Evolutionary conservation across 441 rosid species (phyloP).

Genomic region (Lepidium campestre): DNA sequence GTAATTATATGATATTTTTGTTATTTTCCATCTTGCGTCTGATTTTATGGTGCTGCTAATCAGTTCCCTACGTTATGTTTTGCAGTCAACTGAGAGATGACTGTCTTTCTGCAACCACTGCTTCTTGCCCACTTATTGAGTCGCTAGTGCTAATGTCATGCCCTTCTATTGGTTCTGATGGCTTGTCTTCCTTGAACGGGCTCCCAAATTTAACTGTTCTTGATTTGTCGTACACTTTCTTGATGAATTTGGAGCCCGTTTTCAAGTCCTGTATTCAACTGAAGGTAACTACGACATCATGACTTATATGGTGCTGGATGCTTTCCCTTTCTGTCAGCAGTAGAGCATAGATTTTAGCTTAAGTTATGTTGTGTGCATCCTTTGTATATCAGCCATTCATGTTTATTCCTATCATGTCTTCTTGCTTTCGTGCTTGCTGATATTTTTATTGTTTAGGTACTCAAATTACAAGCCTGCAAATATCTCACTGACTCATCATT

Average conservation of each 20-base stretch:
- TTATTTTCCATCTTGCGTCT: neutral
- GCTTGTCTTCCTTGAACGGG: constrained; percentile 60
- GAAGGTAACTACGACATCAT: constrained; percentile 41
- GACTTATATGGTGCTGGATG: neutral
- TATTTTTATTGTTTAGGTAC: constrained; percentile 43
- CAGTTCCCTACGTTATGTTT: constrained; percentile 1
- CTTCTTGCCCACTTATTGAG: constrained; percentile 76
- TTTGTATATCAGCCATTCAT: neutral
- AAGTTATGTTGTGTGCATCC: neutral
- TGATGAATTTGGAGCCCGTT: constrained; percentile 78
- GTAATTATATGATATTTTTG: constrained; percentile 24
- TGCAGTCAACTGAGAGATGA: constrained; percentile 85
- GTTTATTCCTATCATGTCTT: neutral
- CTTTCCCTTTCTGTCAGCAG: neutral
- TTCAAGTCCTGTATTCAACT: constrained; percentile 77
- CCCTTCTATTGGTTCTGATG: constrained; percentile 75
- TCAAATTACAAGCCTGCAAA: constrained; percentile 96
- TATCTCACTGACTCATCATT: constrained; percentile 75
- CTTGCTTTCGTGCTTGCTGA: neutral
- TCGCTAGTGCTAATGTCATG: constrained; percentile 92
- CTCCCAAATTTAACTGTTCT: constrained; percentile 62
- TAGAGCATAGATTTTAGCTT: neutral
- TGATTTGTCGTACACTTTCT: constrained; percentile 88
- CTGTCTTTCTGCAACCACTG: constrained; percentile 74
- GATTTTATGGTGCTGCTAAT: constrained; percentile 1